Percentiles rank a stretch among this genome's conserved stretches.
Conservation (phyloP, 768 basidiomycete genomes). For the Collybia nuda region DNA sequence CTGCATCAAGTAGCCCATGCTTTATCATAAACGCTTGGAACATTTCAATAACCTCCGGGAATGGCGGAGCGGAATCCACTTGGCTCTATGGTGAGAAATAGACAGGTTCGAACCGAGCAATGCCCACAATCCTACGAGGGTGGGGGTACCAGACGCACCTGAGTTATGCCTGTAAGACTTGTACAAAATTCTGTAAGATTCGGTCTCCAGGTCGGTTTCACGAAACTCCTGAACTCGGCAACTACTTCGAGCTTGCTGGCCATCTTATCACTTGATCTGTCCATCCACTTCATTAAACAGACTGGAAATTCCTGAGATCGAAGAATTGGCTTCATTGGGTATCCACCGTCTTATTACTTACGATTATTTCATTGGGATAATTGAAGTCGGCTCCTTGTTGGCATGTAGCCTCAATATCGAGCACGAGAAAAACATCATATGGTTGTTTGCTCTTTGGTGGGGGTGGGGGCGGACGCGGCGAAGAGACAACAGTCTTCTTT, state of each 20-base stretch:
- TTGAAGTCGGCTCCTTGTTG: conserved; percentile 64
- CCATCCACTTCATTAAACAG: conserved; percentile 81
- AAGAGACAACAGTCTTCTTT: conserved; percentile 16
- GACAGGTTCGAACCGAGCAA: not conserved
- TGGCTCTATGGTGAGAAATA: conserved; percentile 49
- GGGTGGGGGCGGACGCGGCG: conserved; percentile 2
- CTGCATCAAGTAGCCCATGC: conserved; percentile 66
- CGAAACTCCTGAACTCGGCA: conserved; percentile 86
- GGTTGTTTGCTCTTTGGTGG: conserved; percentile 34
- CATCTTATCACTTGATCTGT: conserved; percentile 48
- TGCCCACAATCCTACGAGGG: not conserved
- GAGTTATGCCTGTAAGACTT: conserved; percentile 86
- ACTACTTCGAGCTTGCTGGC: conserved; percentile 65
- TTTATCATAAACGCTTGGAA: conserved; percentile 69
- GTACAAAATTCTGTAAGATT: conserved; percentile 82
- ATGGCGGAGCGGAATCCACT: conserved; percentile 78
- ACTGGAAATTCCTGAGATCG: conserved; percentile 86
- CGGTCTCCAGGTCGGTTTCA: conserved; percentile 86
- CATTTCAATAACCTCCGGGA: conserved; percentile 61
- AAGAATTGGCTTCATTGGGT: not conserved
- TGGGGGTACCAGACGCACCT: conserved; percentile 51
- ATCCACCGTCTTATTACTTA: conserved; percentile 33
- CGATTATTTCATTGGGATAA: conserved; percentile 96
- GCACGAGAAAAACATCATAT: conserved; percentile 80
- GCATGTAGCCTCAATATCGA: conserved; percentile 92